These are phyloP conservation scores for Lentinula guzmanii DNA, from an alignment of 768 basidiomycete genomes.

Conservation along the genomic window DNA sequence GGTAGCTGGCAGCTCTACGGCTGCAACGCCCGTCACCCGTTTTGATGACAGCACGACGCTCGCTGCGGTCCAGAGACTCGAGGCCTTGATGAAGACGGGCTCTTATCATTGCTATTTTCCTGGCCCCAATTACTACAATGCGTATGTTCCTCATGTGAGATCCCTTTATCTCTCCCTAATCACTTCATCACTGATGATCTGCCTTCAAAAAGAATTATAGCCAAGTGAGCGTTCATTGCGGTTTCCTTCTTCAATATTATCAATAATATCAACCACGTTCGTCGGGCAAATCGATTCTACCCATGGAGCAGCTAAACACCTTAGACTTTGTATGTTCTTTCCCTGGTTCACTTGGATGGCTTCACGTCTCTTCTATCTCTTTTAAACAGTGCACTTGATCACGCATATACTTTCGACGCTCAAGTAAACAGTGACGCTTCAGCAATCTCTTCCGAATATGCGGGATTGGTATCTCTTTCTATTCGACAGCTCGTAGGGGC, in stretches of 20 bases:
- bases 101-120: neutral
- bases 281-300: neutral
- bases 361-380: neutral
- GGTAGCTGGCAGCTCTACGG: too few species aligned
- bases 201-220: too few species aligned
- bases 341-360: neutral
- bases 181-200: too few species aligned
- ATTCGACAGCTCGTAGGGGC: constrained; percentile 29
- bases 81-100: neutral
- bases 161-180: too few species aligned
- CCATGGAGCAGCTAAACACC: neutral
- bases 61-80: neutral
- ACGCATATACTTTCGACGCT: constrained; percentile 24
- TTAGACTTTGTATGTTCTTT: neutral
- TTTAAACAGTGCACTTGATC: constrained; percentile 14
- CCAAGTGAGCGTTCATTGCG: too few species aligned
- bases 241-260: too few species aligned
- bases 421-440: constrained; percentile 23
- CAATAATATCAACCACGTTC: neutral
- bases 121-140: neutral
- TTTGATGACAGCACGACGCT: neutral
- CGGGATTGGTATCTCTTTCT: constrained; percentile 26
- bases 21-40: neutral
- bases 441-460: constrained; percentile 23
- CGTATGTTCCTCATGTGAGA: too few species aligned